These are phyloP conservation scores for Rubia occidens DNA, from an alignment of 305 asterid genomes.

Conservation along the genomic window DNA sequence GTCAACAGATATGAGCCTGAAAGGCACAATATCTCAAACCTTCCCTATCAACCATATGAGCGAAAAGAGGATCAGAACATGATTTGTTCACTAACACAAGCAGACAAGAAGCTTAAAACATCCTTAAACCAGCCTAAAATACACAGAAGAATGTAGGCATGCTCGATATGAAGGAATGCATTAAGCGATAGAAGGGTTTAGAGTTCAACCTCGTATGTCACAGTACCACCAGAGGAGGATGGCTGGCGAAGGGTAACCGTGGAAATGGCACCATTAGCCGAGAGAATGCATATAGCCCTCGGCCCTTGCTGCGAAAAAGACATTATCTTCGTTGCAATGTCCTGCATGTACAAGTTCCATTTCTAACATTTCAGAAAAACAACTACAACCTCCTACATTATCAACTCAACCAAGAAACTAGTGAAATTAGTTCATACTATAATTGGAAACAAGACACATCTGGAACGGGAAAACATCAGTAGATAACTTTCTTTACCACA, in stretches of 20 bases:
- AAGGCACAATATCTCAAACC: constrained; percentile 59
- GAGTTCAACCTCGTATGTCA: constrained; percentile 58
- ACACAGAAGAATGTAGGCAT: background rate
- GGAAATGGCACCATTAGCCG: constrained; percentile 66
- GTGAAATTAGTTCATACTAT: background rate
- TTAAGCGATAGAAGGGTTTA: background rate
- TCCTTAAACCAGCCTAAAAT: background rate
- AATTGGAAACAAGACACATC: background rate
- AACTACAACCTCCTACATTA: background rate
- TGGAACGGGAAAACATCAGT: background rate
- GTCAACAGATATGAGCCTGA: constrained; percentile 62
- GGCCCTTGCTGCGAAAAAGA: constrained; percentile 60
- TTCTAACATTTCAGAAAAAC: constrained; percentile 3
- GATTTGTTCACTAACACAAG: background rate
- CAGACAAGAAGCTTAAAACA: background rate
- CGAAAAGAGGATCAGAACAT: background rate
- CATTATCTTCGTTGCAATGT: constrained; percentile 54
- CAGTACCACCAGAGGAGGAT: constrained; percentile 57
- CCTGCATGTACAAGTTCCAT: constrained; percentile 34
- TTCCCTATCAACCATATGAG: constrained; percentile 40
- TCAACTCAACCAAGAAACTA: background rate
- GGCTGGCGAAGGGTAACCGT: constrained; percentile 52
- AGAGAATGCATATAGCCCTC: constrained; percentile 54
- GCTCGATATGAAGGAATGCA: background rate
- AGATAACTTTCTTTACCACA: background rate